phyloP scores from a whole-genome alignment of 2,329 filamentous ascomycete genomes.

The Cercospora brassicicola region DNA sequence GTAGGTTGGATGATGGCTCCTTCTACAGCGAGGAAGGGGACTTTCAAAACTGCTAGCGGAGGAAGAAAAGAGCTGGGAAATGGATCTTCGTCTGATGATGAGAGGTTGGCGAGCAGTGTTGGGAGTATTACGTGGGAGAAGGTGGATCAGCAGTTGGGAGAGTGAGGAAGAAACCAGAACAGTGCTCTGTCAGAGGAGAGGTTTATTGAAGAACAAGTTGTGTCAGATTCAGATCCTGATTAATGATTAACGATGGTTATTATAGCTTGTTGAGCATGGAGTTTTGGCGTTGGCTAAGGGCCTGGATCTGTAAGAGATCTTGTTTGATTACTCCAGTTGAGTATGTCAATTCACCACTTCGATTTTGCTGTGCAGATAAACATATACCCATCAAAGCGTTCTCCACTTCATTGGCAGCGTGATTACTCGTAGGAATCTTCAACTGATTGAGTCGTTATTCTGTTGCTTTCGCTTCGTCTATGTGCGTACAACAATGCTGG shows the following conservation, averaged over 20 bases:
- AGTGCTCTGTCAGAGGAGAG: neutral
- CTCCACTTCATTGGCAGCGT: neutral
- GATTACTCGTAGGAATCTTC: neutral
- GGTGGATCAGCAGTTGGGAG: constrained; percentile 39
- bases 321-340: neutral
- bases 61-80: neutral
- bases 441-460: neutral
- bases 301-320: neutral
- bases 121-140: constrained; percentile 52
- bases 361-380: neutral
- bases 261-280: neutral
- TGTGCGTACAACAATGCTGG: neutral
- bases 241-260: neutral
- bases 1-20: constrained; percentile 91
- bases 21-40: constrained; percentile 39
- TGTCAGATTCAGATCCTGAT: neutral
- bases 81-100: constrained; percentile 5
- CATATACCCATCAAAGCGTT: neutral
- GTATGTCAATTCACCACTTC: neutral
- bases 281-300: neutral
- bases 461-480: neutral
- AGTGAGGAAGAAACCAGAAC: neutral
- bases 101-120: constrained; percentile 42
- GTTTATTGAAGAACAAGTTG: neutral
- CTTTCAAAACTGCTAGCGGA: neutral